Evolutionary conservation across 768 basidiomycete genomes (phyloP).

Genomic region (Phanerochaete carnosa): DNA sequence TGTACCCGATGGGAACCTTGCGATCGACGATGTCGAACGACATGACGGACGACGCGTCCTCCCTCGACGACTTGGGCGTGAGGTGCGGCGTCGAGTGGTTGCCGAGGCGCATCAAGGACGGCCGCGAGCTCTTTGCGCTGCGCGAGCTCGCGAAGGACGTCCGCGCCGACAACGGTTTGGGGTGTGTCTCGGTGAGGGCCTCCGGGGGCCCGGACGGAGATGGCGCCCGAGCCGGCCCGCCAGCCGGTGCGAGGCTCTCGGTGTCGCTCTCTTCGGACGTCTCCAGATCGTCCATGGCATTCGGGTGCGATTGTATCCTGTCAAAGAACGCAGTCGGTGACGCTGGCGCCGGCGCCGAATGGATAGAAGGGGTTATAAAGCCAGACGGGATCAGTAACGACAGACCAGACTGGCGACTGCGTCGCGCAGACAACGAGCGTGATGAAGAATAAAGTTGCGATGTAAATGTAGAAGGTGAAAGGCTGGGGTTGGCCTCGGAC

Average conservation of each 20-base stretch:
- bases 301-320: slow-evolving; percentile 62
- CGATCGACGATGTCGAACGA: slow-evolving; percentile 30
- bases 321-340: slow-evolving; percentile 76
- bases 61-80: slow-evolving; percentile 21
- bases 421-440: slow-evolving; percentile 19
- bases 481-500: slow-evolving; percentile 1
- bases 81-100: slow-evolving; percentile 72
- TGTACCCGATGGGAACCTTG: slow-evolving; percentile 52
- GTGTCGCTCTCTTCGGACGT: slow-evolving; percentile 42
- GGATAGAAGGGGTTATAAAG: slow-evolving; percentile 41
- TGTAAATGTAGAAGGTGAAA: neutral
- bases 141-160: slow-evolving; percentile 21
- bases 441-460: neutral
- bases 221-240: slow-evolving; percentile 2
- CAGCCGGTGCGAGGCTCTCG: slow-evolving; percentile 13
- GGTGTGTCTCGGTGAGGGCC: neutral
- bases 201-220: neutral
- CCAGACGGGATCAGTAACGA: slow-evolving; percentile 40
- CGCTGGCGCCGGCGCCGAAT: slow-evolving; percentile 60
- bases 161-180: slow-evolving; percentile 21
- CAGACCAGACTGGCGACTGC: slow-evolving; percentile 19
- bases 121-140: slow-evolving; percentile 26
- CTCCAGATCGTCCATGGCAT: slow-evolving; percentile 72
- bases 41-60: slow-evolving; percentile 14
- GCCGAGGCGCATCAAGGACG: slow-evolving; percentile 58